A percentile compares a stretch with the other conserved stretches of the same genome.
These are phyloP conservation scores for Podaxis pistillaris DNA, from an alignment of 768 basidiomycete genomes.

Conservation along the genomic window DNA sequence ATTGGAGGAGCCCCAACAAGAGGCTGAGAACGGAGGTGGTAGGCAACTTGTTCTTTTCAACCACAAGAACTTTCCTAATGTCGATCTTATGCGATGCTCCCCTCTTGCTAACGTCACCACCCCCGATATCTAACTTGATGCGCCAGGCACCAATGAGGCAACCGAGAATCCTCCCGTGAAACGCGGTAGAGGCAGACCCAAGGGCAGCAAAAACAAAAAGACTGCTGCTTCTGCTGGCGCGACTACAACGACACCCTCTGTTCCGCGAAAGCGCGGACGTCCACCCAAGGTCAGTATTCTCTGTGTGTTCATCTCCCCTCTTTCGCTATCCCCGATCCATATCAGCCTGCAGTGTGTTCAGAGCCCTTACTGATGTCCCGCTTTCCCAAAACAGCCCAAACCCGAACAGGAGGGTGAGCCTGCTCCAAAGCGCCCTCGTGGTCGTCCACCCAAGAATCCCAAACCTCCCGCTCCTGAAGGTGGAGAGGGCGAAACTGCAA, in stretches of 20 bases:
- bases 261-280: constrained; percentile 59
- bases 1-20: constrained; percentile 45
- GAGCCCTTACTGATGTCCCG: constrained; percentile 20
- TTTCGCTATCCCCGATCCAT: constrained; percentile 9
- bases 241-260: constrained; percentile 32
- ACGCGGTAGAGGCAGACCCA: constrained; percentile 86
- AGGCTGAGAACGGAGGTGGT: constrained; percentile 40
- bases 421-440: constrained; percentile 64
- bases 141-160: constrained; percentile 38
- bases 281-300: constrained; percentile 56
- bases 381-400: constrained; percentile 35
- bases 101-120: constrained; percentile 22
- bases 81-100: constrained; percentile 20
- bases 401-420: constrained; percentile 47
- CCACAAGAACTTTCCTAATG: constrained; percentile 27
- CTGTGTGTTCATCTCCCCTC: constrained; percentile 20
- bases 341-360: constrained; percentile 16
- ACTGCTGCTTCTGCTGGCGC: constrained; percentile 29
- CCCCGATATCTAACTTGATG: constrained; percentile 20
- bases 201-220: constrained; percentile 80
- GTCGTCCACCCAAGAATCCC: constrained; percentile 70
- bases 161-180: constrained; percentile 42
- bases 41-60: constrained; percentile 27
- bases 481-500: constrained; percentile 24
- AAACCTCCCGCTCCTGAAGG: constrained; percentile 44